Evolutionary conservation across 306 rosid genomes (phyloP).

Genomic region (Vigna unguiculata): DNA sequence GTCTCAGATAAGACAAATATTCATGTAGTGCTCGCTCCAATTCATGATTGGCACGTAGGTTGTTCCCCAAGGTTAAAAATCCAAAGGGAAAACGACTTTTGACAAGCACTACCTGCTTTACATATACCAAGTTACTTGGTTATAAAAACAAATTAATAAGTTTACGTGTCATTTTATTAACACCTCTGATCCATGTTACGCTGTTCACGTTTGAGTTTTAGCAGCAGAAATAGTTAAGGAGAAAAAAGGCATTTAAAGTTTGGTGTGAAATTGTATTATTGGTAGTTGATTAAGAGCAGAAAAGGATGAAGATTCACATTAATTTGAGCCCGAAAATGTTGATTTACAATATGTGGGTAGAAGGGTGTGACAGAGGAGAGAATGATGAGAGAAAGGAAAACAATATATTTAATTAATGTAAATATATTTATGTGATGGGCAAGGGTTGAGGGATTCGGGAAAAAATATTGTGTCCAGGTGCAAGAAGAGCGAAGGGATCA

Average conservation of each 20-base stretch:
- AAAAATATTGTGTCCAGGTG: conserved; percentile 92
- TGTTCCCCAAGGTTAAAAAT: conserved; percentile 29
- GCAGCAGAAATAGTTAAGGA: background rate
- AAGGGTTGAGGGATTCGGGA: conserved; percentile 53
- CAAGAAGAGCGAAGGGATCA: conserved; percentile 87
- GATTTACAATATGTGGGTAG: conserved; percentile 49
- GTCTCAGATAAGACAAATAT: conserved; percentile 51
- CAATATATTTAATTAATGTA: background rate
- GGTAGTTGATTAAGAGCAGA: background rate
- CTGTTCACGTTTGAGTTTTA: too few species aligned
- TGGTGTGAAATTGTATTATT: too few species aligned
- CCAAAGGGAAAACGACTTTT: conserved; percentile 44
- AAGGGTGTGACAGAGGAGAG: conserved; percentile 12
- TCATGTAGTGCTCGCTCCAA: conserved; percentile 45
- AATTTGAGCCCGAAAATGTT: conserved; percentile 46
- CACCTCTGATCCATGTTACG: background rate
- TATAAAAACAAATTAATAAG: conserved; percentile 11
- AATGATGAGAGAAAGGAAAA: background rate
- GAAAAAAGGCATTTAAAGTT: too few species aligned
- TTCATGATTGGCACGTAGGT: conserved; percentile 47
- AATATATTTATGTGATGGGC: conserved; percentile 17
- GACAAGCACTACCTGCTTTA: conserved; percentile 49
- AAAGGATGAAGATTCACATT: conserved; percentile 23
- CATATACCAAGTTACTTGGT: background rate
- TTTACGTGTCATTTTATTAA: conserved; percentile 40